These are phyloP conservation scores for Phytopythium helicoides DNA, from an alignment of 352 stramenopile species.

Conservation along the genomic window DNA sequence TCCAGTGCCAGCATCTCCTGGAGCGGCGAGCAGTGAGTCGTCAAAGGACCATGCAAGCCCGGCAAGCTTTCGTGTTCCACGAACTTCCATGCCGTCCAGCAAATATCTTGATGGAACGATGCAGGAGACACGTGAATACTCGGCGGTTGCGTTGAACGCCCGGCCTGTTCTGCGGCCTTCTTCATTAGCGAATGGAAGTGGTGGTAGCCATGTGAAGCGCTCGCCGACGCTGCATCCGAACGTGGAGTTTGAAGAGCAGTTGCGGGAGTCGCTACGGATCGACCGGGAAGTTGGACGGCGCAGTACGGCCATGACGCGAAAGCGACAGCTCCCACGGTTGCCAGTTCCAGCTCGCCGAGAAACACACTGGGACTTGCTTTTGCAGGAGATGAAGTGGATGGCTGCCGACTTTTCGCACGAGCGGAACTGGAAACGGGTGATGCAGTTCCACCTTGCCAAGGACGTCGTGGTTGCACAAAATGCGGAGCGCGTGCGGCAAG, in stretches of 20 bases:
- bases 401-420: slow-evolving; percentile 96
- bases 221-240: slow-evolving; percentile 23
- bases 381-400: slow-evolving; percentile 98
- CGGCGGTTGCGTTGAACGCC: neutral
- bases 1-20: neutral
- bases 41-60: neutral
- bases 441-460: slow-evolving; percentile 58
- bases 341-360: slow-evolving; percentile 46
- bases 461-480: slow-evolving; percentile 70
- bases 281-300: slow-evolving; percentile 36
- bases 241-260: slow-evolving; percentile 44
- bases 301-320: slow-evolving; percentile 42
- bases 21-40: neutral
- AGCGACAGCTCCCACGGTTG: slow-evolving; percentile 69
- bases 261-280: slow-evolving; percentile 49
- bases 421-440: slow-evolving; percentile 93
- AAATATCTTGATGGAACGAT: slow-evolving; percentile 43
- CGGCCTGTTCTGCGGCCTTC: slow-evolving; percentile 5
- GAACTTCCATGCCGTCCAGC: slow-evolving; percentile 33
- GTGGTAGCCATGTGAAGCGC: neutral
- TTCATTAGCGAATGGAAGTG: neutral
- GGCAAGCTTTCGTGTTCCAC: slow-evolving; percentile 18
- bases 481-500: slow-evolving; percentile 58
- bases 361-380: slow-evolving; percentile 92
- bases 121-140: slow-evolving; percentile 28